These are phyloP conservation scores for Herpetospermum pedunculosum DNA, from an alignment of 306 rosid species.

Conservation along the genomic window DNA sequence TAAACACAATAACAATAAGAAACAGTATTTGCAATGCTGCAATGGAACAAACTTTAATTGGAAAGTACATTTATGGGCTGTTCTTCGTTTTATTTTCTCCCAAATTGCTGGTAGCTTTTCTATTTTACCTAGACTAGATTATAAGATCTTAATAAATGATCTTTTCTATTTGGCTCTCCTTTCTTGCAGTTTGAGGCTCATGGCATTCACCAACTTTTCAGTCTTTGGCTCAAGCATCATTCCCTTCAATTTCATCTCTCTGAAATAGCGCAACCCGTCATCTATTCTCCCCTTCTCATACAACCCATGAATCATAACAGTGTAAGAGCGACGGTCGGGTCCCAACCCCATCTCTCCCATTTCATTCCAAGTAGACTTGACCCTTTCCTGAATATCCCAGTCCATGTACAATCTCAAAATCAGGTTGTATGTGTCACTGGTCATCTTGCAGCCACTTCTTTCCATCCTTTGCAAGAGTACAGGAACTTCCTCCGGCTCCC, in stretches of 20 bases:
- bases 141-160: slow-evolving; percentile 18
- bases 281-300: slow-evolving; percentile 40
- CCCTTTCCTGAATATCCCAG: slow-evolving; percentile 48
- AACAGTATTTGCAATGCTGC: background rate
- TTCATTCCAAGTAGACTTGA: slow-evolving; percentile 46
- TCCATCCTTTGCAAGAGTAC: slow-evolving; percentile 41
- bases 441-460: slow-evolving; percentile 41
- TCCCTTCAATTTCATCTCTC: slow-evolving; percentile 62
- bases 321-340: slow-evolving; percentile 51
- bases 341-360: slow-evolving; percentile 59
- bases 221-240: slow-evolving; percentile 47
- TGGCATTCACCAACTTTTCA: slow-evolving; percentile 26
- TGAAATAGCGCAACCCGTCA: slow-evolving; percentile 41
- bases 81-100: background rate
- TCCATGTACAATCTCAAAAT: slow-evolving; percentile 56
- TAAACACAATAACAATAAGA: background rate
- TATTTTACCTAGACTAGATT: background rate
- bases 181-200: slow-evolving; percentile 21
- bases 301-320: slow-evolving; percentile 56
- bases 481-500: slow-evolving; percentile 43
- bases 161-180: background rate
- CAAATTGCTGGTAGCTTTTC: background rate
- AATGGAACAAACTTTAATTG: background rate
- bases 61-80: background rate
- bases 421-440: slow-evolving; percentile 47